These are phyloP conservation scores for Tuber umbilicatum DNA, from an alignment of 495 filamentous ascomycete genomes.

Conservation along the genomic window DNA sequence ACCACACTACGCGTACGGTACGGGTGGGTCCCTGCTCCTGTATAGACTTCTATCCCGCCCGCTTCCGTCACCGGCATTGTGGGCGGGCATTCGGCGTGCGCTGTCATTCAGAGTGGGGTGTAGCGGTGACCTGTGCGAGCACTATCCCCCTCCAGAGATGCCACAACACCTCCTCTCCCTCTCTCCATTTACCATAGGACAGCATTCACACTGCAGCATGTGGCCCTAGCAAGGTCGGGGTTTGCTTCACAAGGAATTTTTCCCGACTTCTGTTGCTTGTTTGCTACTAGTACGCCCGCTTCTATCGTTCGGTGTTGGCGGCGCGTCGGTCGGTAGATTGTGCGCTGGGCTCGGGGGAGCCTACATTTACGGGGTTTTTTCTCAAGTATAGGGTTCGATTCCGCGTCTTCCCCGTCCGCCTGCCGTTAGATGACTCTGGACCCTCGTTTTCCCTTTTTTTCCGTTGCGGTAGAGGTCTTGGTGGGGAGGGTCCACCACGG, in stretches of 20 bases:
- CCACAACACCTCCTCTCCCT: background rate
- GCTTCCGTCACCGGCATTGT: background rate
- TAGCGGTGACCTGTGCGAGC: constrained; percentile 1
- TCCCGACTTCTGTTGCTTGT: background rate
- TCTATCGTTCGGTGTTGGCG: background rate
- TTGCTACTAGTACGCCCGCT: background rate
- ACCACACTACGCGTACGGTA: background rate
- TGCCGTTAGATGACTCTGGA: background rate
- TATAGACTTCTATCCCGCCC: background rate
- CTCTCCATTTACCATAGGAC: background rate
- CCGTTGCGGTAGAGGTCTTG: background rate
- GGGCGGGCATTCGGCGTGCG: background rate
- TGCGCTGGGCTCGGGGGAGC: background rate
- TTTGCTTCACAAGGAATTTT: background rate
- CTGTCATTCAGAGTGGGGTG: background rate
- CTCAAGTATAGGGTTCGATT: background rate
- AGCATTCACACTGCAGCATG: background rate
- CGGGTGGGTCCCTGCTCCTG: background rate
- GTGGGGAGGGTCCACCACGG: background rate
- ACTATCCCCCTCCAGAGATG: background rate
- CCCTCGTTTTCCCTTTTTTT: background rate
- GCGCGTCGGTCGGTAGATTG: background rate
- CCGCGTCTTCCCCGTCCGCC: background rate
- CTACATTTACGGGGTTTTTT: background rate
- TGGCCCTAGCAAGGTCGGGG: background rate